Base-by-base conservation (phyloP, 495 filamentous ascomycete genomes). In the Neurospora discreta region DNA sequence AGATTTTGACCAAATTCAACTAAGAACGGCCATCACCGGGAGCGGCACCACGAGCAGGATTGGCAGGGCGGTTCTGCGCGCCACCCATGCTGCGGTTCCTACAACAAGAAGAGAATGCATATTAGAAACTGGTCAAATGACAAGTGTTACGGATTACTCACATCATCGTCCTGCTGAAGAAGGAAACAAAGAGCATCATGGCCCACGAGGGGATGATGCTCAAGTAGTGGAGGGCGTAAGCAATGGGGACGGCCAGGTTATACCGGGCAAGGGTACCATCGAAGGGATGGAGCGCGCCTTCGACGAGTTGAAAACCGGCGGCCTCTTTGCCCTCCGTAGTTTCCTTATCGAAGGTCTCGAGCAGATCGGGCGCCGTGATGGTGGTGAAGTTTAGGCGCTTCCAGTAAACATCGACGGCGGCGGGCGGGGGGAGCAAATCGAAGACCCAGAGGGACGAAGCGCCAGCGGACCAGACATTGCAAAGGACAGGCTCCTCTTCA, bases 121-220 rank as follows among this genome's bases (percentile, higher is more conserved):
- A 72, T 78, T 67, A 77, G 77, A 76, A 78, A 40, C 33, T 38
- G 9, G 26, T 16, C 13, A 58, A 26, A 26, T 18, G 30, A 65
- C 52, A 15, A 10, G 23, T 20, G 44, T 9, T 3, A 18, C 3
- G 11, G 18, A 52, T 11, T 67, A 88, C 93, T 90, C 84, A 97
- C 95, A 97, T 97, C 79, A 97, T 84, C 44, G 84, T 87, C 75
- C 94, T 87, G 85, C 90, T 95, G 73, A 94, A 78, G 75, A 98
- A 88, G 72, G 90, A 92, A 74, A 98, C 88, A 41, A 85, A 79
- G 74, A 98, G 87, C 95, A 98, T 92, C 75, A 90, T 86, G 10
- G 81, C 81, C 87, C 87, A 89, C 80, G 82, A 85, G 20, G 86
- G 86, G 58, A 88, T 73, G 60, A 81, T 73, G 74, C 82, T 90